Base-by-base conservation (phyloP, 106 monocot species). In the Acorus gramineus region DNA sequence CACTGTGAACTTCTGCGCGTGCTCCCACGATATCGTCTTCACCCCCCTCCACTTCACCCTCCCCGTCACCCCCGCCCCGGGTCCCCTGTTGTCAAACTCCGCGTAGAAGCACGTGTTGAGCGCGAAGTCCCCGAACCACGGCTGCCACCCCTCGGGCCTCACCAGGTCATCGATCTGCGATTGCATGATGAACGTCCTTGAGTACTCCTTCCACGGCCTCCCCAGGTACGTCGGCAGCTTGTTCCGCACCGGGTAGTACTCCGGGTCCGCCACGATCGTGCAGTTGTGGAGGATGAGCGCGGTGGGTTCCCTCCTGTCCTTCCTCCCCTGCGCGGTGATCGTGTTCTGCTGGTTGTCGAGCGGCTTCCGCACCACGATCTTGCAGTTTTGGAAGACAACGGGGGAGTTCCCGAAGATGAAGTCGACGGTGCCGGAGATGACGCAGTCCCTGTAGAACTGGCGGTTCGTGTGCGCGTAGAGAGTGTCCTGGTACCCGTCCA, bases 401-500 rank as follows among this genome's bases (percentile, higher is more conserved):
- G 67, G 56, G 10, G 82, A 74, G 72, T 89, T 68, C 66, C 89
- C 89, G 72, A 89, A 89, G 74, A 90, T 76, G 78, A 86, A 90
- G 73, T 90, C 90, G 67, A 90, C 75, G 60, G 89, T 90, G 63
- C 89, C 89, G 46, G 82, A 54, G 74, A 90, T 75, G 61, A 67
- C 67, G 76, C 87, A 88, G 7, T 81, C 81, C 11, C 84, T 74
- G 72, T 78, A 88, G 81, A 73, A 88, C 51, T 90, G 90, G 9
- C 86, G 78, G 47, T 73, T 63, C 43, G 77, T 69, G 68, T 82
- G 82, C 6, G 71, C 74, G 80, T 90, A 90, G 8, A 90, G 86
- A 6, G 90, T 90, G 82, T 90, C 90, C 46, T 90, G 90, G 79
- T 81, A 86, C n/a, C 83, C 90, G 63, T 90, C 85, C 49, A 90